Evolutionary conservation across 306 rosid genomes (phyloP), one percentile per base, ranked within the genome.

Genomic region (Cyamopsis tetragonoloba): DNA sequence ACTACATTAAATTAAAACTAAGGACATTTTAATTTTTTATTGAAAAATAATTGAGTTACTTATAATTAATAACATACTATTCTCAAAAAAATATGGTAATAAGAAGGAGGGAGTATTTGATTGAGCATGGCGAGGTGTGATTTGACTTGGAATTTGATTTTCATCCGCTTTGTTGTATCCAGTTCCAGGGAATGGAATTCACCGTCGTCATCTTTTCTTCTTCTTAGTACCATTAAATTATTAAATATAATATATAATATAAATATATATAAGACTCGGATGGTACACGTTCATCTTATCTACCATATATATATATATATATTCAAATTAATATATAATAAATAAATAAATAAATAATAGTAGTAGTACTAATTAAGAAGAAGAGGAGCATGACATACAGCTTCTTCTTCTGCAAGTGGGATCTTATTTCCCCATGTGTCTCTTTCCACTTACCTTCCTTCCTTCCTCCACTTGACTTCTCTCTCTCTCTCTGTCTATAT

Each of bases 391-490:
- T n/a, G n/a, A n/a, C n/a, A n/a, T n/a, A 18, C 11, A 24, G 30
- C 55, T 18, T 78, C 24, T 3, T 30, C n/a, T 6, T 22, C 44
- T 3, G 51, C 49, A 61, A 71, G 74, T 62, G 71, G 58, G 46
- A 30, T 53, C 23, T 30, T 13, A 49, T 58, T 70, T 73, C 61
- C 35, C 46, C 54, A 42, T 32, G 56, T 65, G 73, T 58, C 84
- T 62, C 70, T 71, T 83, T 86, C 96, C 84, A 44, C 91, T 42
- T 14, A 51, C 64, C 37, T 86, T 86, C 96, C 96, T 86, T 86
- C 96, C 96, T 72, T 58, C 0, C 12, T 32, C 71, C 56, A 75
- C 67, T 68, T 71, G 76, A 61, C 34, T 71, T 62, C 69, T 9
- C 66, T 71, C 3, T 6, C 12, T 55, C 11, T 12, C n/a, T 9